A percentile compares a stretch with the other conserved stretches of the same genome.
Evolutionary conservation across 73 alveolate species (phyloP).

Genomic region (Symbiodinium natans): DNA sequence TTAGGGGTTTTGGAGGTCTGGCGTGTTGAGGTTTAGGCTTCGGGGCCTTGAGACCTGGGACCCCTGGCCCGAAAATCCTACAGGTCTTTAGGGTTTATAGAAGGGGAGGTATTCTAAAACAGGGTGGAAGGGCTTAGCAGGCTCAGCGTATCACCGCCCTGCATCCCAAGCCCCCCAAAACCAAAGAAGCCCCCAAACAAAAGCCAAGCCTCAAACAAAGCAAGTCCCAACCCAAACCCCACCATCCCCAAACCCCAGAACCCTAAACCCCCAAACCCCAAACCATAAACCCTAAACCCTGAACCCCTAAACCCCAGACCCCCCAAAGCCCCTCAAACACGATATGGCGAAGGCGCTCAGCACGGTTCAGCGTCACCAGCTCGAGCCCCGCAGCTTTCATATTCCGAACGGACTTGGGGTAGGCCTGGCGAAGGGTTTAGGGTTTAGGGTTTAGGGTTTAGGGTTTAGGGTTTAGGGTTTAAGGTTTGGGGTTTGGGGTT

Average conservation of each 20-base stretch:
- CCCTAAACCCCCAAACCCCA: no score
- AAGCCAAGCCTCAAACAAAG: no score
- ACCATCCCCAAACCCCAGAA: no score
- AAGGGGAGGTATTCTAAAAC: no score
- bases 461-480: background rate
- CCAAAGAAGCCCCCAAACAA: no score
- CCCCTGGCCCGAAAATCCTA: no score
- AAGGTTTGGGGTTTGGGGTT: no score
- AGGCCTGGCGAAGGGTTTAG: background rate
- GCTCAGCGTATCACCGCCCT: background rate
- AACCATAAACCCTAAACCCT: background rate
- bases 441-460: background rate
- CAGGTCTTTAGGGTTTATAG: no score
- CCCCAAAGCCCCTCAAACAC: background rate
- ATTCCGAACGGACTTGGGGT: constrained; percentile 83
- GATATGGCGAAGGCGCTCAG: background rate
- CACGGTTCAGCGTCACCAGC: constrained; percentile 65
- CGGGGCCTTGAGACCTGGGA: no score
- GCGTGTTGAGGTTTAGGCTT: no score
- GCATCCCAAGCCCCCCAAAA: background rate
- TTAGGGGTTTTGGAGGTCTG: no score
- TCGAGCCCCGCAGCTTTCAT: constrained; percentile 40
- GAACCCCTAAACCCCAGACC: background rate
- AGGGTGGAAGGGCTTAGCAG: no score
- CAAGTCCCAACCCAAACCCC: background rate